Percentiles rank a stretch among this genome's conserved stretches.
Evolutionary conservation across 768 basidiomycete genomes (phyloP).

Genomic region (Amanita jacksonii): DNA sequence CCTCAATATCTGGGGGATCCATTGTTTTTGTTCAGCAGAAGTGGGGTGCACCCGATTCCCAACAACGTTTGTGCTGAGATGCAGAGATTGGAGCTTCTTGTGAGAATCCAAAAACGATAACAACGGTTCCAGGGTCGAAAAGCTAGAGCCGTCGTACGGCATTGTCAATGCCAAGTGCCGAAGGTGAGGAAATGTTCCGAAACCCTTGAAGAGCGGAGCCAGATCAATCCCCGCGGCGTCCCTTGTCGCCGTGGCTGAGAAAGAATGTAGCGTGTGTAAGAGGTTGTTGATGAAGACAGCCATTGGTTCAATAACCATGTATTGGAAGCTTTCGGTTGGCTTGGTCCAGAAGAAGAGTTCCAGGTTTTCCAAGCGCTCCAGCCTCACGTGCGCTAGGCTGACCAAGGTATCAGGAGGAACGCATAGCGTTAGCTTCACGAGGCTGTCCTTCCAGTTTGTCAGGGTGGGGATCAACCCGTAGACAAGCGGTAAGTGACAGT

Average conservation of each 20-base stretch:
- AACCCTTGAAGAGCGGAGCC: conserved; percentile 24
- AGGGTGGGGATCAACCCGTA: conserved; percentile 28
- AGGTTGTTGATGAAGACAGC: conserved; percentile 37
- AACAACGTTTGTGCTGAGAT: conserved; percentile 23
- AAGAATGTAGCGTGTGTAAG: conserved; percentile 25
- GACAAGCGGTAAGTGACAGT: conserved; percentile 28
- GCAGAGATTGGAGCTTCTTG: conserved; percentile 23
- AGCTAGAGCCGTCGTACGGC: conserved; percentile 34
- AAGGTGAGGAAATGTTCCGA: conserved; percentile 31
- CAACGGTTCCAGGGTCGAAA: conserved; percentile 24
- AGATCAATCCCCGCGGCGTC: conserved; percentile 31
- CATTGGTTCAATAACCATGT: conserved; percentile 27
- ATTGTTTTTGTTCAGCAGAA: conserved; percentile 16
- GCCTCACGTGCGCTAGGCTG: conserved; percentile 22
- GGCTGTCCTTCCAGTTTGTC: conserved; percentile 19
- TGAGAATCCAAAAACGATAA: conserved; percentile 28
- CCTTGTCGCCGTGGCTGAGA: conserved; percentile 27
- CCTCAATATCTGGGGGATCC: conserved; percentile 33
- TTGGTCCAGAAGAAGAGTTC: conserved; percentile 27
- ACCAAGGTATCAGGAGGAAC: conserved; percentile 28
- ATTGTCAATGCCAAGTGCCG: conserved; percentile 30
- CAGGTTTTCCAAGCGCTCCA: conserved; percentile 27
- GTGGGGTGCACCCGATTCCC: conserved; percentile 12
- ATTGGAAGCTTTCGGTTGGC: conserved; percentile 22
- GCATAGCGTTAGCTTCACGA: conserved; percentile 27